These are phyloP conservation scores for Prunus dulcis DNA, from an alignment of 306 rosid genomes.

Conservation along the genomic window DNA sequence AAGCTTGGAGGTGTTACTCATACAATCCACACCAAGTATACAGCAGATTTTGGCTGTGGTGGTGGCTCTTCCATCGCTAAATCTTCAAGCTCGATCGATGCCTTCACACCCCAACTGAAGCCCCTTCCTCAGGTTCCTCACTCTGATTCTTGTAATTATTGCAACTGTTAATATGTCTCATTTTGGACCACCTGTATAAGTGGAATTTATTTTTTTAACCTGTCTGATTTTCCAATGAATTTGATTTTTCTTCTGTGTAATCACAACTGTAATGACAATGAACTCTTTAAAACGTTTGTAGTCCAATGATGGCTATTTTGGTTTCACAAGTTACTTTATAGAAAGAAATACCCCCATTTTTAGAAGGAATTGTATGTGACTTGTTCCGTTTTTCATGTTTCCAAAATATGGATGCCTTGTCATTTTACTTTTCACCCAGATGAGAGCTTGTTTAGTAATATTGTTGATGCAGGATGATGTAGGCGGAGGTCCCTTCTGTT, in stretches of 20 bases:
- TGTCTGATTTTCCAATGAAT: not conserved
- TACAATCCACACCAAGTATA: constrained; percentile 31
- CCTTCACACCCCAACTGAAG: constrained; percentile 6
- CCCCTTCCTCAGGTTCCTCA: constrained; percentile 26
- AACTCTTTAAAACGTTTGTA: not conserved
- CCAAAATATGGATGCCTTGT: not conserved
- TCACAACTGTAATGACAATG: not conserved
- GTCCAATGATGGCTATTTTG: not conserved
- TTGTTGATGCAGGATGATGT: constrained; percentile 27
- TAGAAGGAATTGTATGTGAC: not conserved
- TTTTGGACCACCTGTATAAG: not conserved
- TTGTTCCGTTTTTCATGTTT: constrained; percentile 1
- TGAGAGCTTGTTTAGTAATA: not conserved
- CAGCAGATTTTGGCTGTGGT: constrained; percentile 2
- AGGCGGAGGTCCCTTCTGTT: constrained; percentile 13
- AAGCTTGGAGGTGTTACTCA: constrained; percentile 41
- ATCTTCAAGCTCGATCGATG: constrained; percentile 7
- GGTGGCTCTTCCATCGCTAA: constrained; percentile 5
- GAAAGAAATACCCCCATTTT: not conserved
- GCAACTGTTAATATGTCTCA: constrained; percentile 4
- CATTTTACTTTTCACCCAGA: not conserved
- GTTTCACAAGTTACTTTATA: not conserved
- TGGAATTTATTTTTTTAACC: not conserved
- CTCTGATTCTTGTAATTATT: not conserved
- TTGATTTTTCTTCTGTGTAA: not conserved